phyloP scores from a whole-genome alignment of 768 basidiomycete genomes.

The Cubamyces lactineus region DNA sequence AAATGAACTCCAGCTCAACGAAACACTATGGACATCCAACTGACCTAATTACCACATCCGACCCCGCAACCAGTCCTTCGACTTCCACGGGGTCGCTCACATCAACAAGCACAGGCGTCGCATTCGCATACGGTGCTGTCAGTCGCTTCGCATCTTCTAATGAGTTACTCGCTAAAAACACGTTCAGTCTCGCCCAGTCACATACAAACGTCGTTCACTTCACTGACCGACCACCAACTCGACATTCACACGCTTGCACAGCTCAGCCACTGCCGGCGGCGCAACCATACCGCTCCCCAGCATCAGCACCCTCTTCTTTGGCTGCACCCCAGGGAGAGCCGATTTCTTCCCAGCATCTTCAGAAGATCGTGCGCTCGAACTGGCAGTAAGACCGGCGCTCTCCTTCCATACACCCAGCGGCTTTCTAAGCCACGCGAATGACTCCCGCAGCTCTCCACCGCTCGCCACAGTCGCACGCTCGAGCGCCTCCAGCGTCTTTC shows the following conservation, averaged over 20 bases:
- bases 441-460: slow-evolving; percentile 54
- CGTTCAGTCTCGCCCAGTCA: neutral
- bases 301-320: slow-evolving; percentile 72
- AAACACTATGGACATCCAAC: slow-evolving; percentile 21
- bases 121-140: slow-evolving; percentile 49
- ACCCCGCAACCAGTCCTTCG: slow-evolving; percentile 53
- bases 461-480: slow-evolving; percentile 72
- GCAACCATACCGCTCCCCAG: slow-evolving; percentile 97
- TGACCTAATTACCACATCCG: slow-evolving; percentile 87
- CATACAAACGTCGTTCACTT: neutral
- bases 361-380: neutral
- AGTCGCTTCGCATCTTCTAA: slow-evolving; percentile 57
- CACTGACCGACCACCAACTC: slow-evolving; percentile 77
- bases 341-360: neutral
- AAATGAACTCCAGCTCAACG: neutral
- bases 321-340: slow-evolving; percentile 10
- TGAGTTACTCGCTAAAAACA: slow-evolving; percentile 70
- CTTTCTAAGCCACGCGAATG: slow-evolving; percentile 61
- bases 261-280: slow-evolving; percentile 79
- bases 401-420: slow-evolving; percentile 50
- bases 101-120: slow-evolving; percentile 61
- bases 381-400: neutral
- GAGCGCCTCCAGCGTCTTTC: slow-evolving; percentile 48
- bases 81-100: slow-evolving; percentile 53
- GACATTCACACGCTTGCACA: slow-evolving; percentile 64